Percentiles rank a stretch among this genome's conserved stretches.
Conservation (phyloP, 441 rosid species). For the Populus hybrid region DNA sequence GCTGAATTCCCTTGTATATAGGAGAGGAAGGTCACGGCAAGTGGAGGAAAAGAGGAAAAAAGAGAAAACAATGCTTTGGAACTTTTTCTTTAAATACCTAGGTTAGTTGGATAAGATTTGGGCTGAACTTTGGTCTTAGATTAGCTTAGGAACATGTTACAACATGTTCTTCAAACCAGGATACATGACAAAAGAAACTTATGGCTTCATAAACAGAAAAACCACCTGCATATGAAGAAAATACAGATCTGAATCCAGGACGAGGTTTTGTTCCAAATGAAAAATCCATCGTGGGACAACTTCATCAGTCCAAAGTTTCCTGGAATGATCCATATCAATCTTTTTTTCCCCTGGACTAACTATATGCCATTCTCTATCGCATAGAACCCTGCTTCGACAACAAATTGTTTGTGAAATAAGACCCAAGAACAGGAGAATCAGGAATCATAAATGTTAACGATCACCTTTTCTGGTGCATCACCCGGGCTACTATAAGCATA, state of each 20-base stretch:
- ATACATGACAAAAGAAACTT: background rate
- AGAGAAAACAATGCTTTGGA: no score
- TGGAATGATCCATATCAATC: slow-evolving; percentile 79
- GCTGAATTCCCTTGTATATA: no score
- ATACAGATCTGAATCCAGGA: slow-evolving; percentile 85
- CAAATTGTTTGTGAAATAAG: background rate
- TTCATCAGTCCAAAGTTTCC: slow-evolving; percentile 64
- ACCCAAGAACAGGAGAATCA: background rate
- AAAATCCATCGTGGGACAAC: slow-evolving; percentile 80
- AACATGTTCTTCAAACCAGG: background rate
- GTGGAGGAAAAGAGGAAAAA: no score
- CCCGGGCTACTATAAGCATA: slow-evolving; percentile 40
- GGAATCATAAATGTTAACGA: background rate
- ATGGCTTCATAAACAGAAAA: background rate
- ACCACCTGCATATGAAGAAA: slow-evolving; percentile 82
- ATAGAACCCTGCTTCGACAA: slow-evolving; percentile 30
- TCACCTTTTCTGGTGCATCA: slow-evolving; percentile 39
- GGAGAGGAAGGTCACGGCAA: no score
- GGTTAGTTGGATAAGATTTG: no score
- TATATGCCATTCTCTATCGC: slow-evolving; percentile 40
- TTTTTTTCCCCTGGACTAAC: slow-evolving; percentile 82
- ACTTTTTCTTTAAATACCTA: no score
- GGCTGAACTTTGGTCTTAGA: no score
- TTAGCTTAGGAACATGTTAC: background rate
- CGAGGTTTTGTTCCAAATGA: slow-evolving; percentile 64